A percentile compares a stretch with the other conserved stretches of the same genome.
Conservation (phyloP, 75 land plant species). For the Isoetes taiwanensis region DNA sequence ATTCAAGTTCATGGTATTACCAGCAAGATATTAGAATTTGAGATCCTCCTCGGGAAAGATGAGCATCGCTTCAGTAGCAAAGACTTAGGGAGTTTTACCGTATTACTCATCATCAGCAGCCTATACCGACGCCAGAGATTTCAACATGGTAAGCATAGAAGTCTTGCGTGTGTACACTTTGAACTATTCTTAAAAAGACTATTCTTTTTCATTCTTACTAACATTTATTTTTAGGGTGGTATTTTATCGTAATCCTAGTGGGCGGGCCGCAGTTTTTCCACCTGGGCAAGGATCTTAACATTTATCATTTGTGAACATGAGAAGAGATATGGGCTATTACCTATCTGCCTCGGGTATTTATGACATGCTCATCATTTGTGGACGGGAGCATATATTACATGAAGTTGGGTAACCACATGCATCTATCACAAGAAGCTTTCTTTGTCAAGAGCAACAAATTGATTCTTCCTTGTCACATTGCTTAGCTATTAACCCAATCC, state of each 20-base stretch:
- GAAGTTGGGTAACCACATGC: background rate
- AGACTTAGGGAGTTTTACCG: background rate
- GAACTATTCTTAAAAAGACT: background rate
- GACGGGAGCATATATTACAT: background rate
- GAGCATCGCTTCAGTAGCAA: background rate
- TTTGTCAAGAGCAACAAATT: background rate
- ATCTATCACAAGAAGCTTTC: background rate
- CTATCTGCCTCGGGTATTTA: background rate
- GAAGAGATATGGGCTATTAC: background rate
- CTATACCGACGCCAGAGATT: background rate
- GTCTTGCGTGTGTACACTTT: background rate
- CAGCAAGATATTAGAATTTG: background rate
- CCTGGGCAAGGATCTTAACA: background rate
- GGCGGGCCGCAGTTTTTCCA: background rate
- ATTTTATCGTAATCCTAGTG: background rate
- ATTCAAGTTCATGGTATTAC: too few relatives aligned
- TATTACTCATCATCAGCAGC: background rate
- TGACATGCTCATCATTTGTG: background rate
- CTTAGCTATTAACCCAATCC: background rate
- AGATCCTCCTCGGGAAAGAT: background rate
- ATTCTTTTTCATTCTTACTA: background rate
- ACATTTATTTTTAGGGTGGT: background rate
- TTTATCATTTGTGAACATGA: constrained; percentile 1
- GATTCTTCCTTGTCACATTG: background rate
- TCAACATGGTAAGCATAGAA: background rate